Base-by-base conservation (phyloP, 2,329 filamentous ascomycete genomes). In the Fusarium coffeatum region DNA sequence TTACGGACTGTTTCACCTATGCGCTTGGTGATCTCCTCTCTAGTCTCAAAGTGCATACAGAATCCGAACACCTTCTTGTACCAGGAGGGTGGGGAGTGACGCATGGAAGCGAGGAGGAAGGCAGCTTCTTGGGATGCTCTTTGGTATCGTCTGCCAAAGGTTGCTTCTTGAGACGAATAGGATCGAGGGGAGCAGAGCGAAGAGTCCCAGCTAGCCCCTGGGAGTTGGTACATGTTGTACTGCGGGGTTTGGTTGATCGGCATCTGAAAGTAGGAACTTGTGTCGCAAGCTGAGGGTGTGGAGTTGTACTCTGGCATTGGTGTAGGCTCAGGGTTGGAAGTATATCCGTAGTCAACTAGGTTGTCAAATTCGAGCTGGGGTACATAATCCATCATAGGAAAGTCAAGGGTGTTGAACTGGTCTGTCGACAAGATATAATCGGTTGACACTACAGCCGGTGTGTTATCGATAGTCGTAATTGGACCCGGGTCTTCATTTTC, bases 11-110 rank as follows among this genome's bases (percentile, higher is more conserved):
- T 12, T 6, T 62, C 47, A 0, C 40, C 47, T 6, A 63, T 6
- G 0, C 59, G 59, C 10, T 32, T 22, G 5, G 18, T 28, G 9
- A 63, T 63, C 16, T 63, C 59, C 1, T 63, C 59, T 8, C 47
- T 15, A 0, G 59, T 63, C 7, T 63, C 59, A 1, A 63, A 63
- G 18, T 63, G 59, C 46, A 63, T 15, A 3, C 59, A 63, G 13
- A 63, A 63, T 0, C 59, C 59, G 18, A 63, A 63, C 0, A 62
- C 58, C 13, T 41, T 63, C 1, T 37, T 42, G 16, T 63, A 63
- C 59, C 59, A 63, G 0, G 40, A 13, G 3, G 59, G 47, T 15
- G 59, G 59, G 0, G 59, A 28, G 16, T 63, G 32, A 1, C 34
- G 41, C 59, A 63, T 63, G 0, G 59, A 63, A 8, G 59, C 57